Percentiles rank a stretch among this genome's conserved stretches.
phyloP scores from a whole-genome alignment of 2,329 filamentous ascomycete genomes.

The Colletotrichum sp. region DNA sequence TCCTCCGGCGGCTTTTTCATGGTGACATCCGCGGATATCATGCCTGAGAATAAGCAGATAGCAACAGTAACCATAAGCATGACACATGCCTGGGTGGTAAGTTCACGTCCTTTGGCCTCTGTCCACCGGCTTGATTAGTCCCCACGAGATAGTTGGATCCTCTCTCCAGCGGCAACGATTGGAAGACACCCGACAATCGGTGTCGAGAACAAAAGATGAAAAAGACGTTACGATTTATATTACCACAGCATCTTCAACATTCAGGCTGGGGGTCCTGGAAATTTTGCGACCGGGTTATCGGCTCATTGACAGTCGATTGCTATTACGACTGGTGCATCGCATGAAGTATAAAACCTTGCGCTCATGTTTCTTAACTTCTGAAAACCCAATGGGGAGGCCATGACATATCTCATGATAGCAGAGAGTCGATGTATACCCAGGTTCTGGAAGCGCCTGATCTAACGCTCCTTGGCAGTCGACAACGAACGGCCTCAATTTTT shows the following conservation, averaged over 20 bases:
- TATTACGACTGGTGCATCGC: too few relatives aligned
- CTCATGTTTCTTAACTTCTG: background rate
- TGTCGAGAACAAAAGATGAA: too few relatives aligned
- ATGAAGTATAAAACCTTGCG: rapidly evolving
- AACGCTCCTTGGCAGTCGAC: background rate
- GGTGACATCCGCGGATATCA: background rate
- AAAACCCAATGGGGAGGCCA: background rate
- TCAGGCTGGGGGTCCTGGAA: too few relatives aligned
- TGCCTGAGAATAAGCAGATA: background rate
- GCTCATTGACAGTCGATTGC: too few relatives aligned
- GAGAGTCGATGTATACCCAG: background rate
- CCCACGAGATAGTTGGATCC: too few relatives aligned
- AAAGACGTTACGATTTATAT: rapidly evolving
- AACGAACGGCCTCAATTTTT: background rate
- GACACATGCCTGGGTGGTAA: background rate
- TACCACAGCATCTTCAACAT: background rate
- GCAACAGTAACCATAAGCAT: background rate
- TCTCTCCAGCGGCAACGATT: too few relatives aligned
- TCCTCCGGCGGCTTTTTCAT: background rate
- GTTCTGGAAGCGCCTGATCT: background rate
- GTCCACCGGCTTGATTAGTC: background rate
- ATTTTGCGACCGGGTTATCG: rapidly evolving
- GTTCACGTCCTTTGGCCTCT: background rate
- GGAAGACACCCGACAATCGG: too few relatives aligned
- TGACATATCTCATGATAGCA: background rate